Evolutionary conservation across 2,329 filamentous ascomycete genomes (phyloP).

Genomic region (Gnomoniopsis sp.): DNA sequence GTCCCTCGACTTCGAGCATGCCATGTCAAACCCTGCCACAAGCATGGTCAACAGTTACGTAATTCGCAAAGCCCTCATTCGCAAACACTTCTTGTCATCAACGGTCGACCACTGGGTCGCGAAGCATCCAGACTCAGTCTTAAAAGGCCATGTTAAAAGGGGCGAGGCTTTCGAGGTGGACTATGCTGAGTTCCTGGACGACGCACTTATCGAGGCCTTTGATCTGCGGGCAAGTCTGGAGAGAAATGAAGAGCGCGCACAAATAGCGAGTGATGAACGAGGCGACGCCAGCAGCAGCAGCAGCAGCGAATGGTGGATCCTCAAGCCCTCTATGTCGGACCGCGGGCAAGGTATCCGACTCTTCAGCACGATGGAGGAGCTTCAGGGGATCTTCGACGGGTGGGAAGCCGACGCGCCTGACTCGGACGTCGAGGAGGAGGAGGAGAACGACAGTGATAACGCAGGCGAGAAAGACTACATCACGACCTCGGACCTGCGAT

Average conservation of each 20-base stretch:
- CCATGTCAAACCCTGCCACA: constrained; percentile 57
- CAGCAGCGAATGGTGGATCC: constrained; percentile 86
- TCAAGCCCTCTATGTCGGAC: constrained; percentile 98
- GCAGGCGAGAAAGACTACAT: constrained; percentile 49
- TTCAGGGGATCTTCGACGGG: constrained; percentile 84
- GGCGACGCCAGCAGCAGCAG: constrained; percentile 35
- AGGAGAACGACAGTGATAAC: constrained; percentile 35
- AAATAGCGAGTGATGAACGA: constrained; percentile 14
- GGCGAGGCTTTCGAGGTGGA: constrained; percentile 90
- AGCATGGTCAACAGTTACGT: constrained; percentile 84
- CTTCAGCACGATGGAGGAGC: constrained; percentile 79
- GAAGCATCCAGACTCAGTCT: constrained; percentile 71
- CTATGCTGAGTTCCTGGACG: constrained; percentile 94
- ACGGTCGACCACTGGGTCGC: constrained; percentile 82
- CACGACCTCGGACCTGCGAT: constrained; percentile 84
- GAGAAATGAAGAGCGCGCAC: constrained; percentile 52
- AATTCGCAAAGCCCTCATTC: constrained; percentile 92
- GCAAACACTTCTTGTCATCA: constrained; percentile 87
- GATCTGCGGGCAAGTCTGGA: constrained; percentile 78
- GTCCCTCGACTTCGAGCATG: constrained; percentile 76
- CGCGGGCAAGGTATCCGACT: constrained; percentile 88
- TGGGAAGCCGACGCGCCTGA: constrained; percentile 75
- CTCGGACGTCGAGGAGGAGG: constrained; percentile 62
- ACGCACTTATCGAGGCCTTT: constrained; percentile 85
- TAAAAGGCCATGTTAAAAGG: constrained; percentile 70